These are phyloP conservation scores for Phytopythium litorale DNA, from an alignment of 352 stramenopile species.

Conservation along the genomic window DNA sequence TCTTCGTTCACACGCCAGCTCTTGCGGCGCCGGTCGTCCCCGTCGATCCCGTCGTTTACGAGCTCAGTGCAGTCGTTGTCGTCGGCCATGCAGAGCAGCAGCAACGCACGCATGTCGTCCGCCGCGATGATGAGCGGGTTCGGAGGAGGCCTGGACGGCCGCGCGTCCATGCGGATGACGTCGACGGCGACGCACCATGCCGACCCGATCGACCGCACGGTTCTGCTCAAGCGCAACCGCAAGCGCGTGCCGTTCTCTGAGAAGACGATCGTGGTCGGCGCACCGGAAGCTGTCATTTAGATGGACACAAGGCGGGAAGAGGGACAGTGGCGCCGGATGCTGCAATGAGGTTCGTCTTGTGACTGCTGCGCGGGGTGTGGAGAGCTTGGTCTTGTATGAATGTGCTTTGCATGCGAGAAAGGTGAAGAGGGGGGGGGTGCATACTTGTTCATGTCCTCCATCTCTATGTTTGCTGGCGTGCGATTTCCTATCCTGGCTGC, in stretches of 20 bases:
- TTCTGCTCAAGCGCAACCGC: slow-evolving; percentile 74
- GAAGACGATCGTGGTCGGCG: slow-evolving; percentile 87
- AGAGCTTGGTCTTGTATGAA: background rate
- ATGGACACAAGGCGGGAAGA: too few species aligned
- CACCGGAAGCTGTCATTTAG: slow-evolving; percentile 80
- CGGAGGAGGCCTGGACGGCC: slow-evolving; percentile 26
- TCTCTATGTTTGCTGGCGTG: background rate
- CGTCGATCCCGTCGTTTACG: slow-evolving; percentile 87
- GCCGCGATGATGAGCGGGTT: slow-evolving; percentile 17
- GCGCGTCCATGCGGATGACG: slow-evolving; percentile 59
- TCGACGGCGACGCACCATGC: slow-evolving; percentile 22
- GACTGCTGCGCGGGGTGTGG: background rate
- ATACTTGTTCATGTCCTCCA: background rate
- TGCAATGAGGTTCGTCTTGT: background rate
- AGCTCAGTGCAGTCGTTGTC: slow-evolving; percentile 81
- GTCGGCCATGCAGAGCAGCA: slow-evolving; percentile 65
- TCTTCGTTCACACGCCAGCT: slow-evolving; percentile 29
- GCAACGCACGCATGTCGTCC: slow-evolving; percentile 42
- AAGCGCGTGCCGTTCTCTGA: slow-evolving; percentile 70
- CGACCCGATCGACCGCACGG: slow-evolving; percentile 65
- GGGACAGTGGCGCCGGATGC: background rate
- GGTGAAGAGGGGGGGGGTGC: background rate
- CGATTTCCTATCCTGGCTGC: background rate
- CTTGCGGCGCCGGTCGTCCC: slow-evolving; percentile 68
- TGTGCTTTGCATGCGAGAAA: background rate